A percentile compares a stretch with the other conserved stretches of the same genome.
Conservation (phyloP, 1,284 basidiomycete species). For the Naganishia sp. region DNA sequence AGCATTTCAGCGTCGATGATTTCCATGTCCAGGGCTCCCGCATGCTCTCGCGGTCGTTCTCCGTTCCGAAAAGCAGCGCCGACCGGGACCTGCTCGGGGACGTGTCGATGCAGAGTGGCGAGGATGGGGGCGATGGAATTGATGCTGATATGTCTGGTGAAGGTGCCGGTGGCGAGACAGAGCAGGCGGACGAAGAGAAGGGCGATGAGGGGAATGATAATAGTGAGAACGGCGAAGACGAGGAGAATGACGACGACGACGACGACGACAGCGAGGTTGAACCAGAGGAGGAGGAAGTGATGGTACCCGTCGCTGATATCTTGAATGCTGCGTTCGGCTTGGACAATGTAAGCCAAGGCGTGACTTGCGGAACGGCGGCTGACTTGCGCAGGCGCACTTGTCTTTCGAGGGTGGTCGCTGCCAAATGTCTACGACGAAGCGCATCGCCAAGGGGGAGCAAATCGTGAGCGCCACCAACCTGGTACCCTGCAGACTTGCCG, state of each 20-base stretch:
- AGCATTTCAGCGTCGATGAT: slow-evolving; percentile 67
- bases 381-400: slow-evolving; percentile 66
- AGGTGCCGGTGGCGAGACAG: slow-evolving; percentile 39
- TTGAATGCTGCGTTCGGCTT: slow-evolving; percentile 82
- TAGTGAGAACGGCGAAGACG: slow-evolving; percentile 50
- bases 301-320: slow-evolving; percentile 98
- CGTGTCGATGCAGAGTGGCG: slow-evolving; percentile 26
- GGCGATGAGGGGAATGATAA: slow-evolving; percentile 48
- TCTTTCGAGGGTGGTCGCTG: slow-evolving; percentile 74
- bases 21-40: slow-evolving; percentile 92
- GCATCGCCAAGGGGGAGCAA: slow-evolving; percentile 78
- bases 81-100: slow-evolving; percentile 14
- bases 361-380: neutral
- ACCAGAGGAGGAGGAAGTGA: slow-evolving; percentile 68
- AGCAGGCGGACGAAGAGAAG: slow-evolving; percentile 52
- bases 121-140: slow-evolving; percentile 54
- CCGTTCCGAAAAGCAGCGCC: slow-evolving; percentile 35
- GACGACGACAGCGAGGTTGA: slow-evolving; percentile 61
- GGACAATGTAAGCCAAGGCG: slow-evolving; percentile 69
- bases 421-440: slow-evolving; percentile 77
- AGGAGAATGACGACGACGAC: slow-evolving; percentile 37
- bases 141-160: slow-evolving; percentile 49
- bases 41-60: slow-evolving; percentile 74
- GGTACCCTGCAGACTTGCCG: neutral
- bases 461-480: slow-evolving; percentile 63